phyloP scores from a whole-genome alignment of 768 basidiomycete genomes.

The Amanita rubescens region DNA sequence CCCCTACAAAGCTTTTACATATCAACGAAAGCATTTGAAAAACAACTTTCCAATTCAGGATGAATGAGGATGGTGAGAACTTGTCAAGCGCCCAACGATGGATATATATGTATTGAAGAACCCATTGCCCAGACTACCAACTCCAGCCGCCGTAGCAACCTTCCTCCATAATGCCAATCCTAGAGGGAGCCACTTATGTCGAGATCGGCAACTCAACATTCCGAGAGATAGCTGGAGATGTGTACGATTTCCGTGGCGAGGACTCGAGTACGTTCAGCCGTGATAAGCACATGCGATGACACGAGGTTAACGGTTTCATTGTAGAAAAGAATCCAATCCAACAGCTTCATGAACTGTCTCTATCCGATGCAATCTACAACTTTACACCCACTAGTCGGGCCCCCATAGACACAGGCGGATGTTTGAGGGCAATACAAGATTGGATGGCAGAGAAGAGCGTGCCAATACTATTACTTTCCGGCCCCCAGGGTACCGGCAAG shows the following conservation, averaged over 20 bases:
- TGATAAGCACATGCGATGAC: neutral
- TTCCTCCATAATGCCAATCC: neutral
- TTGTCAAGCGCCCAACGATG: neutral
- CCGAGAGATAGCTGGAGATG: neutral
- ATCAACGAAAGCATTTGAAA: neutral
- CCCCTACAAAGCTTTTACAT: too few species aligned
- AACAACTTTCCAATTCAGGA: neutral
- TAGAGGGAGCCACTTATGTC: neutral
- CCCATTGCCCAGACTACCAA: neutral
- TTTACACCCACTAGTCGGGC: neutral
- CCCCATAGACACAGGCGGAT: neutral
- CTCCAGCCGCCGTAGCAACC: neutral
- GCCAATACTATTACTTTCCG: neutral
- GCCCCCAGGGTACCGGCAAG: neutral
- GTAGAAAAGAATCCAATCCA: neutral
- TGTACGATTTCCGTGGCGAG: neutral
- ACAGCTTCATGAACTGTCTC: neutral
- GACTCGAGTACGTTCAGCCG: neutral
- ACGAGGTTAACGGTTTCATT: neutral
- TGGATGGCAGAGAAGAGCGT: neutral
- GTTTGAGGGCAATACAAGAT: neutral
- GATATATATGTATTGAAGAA: neutral
- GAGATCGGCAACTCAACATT: neutral
- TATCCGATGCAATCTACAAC: neutral
- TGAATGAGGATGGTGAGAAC: neutral